Evolutionary conservation across 352 stramenopile species (phyloP).

Genomic region (Elongisporangium prolatum): DNA sequence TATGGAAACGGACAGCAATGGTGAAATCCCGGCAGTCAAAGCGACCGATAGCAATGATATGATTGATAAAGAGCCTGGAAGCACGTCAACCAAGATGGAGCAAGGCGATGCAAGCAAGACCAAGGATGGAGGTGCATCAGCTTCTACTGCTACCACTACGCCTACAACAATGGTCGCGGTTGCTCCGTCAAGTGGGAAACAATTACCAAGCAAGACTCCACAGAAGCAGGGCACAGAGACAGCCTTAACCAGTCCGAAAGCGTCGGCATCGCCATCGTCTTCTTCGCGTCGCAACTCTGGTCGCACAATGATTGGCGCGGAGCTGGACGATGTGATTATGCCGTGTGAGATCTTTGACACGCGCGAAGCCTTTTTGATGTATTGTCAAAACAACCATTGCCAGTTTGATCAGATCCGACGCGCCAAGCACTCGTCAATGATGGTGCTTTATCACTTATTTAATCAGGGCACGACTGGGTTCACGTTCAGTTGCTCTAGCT

Average conservation of each 20-base stretch:
- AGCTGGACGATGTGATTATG: conserved; percentile 92
- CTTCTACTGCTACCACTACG: neutral
- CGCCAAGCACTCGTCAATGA: conserved; percentile 85
- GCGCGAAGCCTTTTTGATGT: conserved; percentile 87
- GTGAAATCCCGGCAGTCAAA: conserved; percentile 12
- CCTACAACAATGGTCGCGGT: neutral
- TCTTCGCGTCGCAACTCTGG: conserved; percentile 16
- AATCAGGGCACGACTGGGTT: conserved; percentile 97
- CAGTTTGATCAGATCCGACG: conserved; percentile 79
- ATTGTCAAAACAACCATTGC: conserved; percentile 88
- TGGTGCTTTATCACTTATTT: conserved; percentile 85
- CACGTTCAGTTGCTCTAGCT: conserved; percentile 94
- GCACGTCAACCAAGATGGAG: conserved; percentile 16
- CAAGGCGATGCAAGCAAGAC: conserved; percentile 7
- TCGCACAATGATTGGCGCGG: conserved; percentile 33
- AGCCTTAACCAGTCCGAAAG: neutral
- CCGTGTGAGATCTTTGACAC: conserved; percentile 96
- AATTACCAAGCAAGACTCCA: neutral
- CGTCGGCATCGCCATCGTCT: neutral
- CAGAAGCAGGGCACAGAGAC: neutral
- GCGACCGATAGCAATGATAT: neutral
- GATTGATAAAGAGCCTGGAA: conserved; percentile 19
- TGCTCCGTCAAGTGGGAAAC: neutral
- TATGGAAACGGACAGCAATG: conserved; percentile 6
- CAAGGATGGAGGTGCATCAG: neutral